Percentiles rank a stretch among this genome's conserved stretches.
Evolutionary conservation across 352 stramenopile species (phyloP).

Genomic region (Aphanomyces cochlioides): DNA sequence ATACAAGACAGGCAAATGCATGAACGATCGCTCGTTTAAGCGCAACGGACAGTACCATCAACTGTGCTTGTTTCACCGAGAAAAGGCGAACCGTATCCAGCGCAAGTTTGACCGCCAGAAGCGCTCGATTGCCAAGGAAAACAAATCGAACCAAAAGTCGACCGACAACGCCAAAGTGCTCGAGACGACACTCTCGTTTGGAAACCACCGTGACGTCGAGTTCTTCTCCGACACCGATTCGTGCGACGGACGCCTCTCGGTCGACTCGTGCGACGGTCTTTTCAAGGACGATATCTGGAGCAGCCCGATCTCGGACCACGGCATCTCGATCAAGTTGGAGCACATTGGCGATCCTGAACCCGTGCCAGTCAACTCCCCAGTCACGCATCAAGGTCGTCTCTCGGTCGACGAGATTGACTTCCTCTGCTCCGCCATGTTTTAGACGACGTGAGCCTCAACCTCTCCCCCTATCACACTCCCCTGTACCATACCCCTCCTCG

Average conservation of each 20-base stretch:
- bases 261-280: conserved; percentile 39
- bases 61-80: conserved; percentile 81
- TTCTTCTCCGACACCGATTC: conserved; percentile 69
- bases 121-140: conserved; percentile 60
- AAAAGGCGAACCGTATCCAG: conserved; percentile 89
- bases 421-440: conserved; percentile 72
- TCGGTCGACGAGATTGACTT: conserved; percentile 85
- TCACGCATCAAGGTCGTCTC: conserved; percentile 35
- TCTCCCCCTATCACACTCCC: neutral
- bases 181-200: conserved; percentile 46
- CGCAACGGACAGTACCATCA: conserved; percentile 83
- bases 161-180: conserved; percentile 19
- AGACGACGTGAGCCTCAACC: neutral
- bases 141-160: conserved; percentile 34
- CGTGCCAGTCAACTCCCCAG: conserved; percentile 27
- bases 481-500: neutral
- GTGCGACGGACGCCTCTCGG: conserved; percentile 46
- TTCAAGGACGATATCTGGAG: conserved; percentile 29
- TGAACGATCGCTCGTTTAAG: conserved; percentile 73
- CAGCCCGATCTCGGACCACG: conserved; percentile 9
- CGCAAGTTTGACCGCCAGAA: conserved; percentile 88
- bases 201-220: conserved; percentile 32
- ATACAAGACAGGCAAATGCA: conserved; percentile 88
- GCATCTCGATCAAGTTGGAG: conserved; percentile 27
- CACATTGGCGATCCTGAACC: conserved; percentile 22